Conservation (phyloP, 2,329 filamentous ascomycete species). For the Botrytis paeoniae region DNA sequence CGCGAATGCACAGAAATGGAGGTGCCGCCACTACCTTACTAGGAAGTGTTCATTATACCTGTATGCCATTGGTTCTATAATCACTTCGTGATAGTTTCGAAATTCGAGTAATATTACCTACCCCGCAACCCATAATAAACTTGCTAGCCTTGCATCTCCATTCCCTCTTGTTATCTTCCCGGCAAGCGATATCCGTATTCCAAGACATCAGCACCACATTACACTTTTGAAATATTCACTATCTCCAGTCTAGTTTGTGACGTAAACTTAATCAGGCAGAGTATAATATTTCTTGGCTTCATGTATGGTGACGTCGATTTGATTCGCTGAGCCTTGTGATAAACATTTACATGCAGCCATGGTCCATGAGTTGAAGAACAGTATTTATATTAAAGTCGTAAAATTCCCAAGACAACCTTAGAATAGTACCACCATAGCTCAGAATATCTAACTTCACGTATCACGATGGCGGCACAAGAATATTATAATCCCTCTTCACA, state of each 20-base stretch:
- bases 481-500: slow-evolving; percentile 4
- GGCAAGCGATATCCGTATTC: slow-evolving; percentile 1
- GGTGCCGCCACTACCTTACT: background rate
- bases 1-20: background rate
- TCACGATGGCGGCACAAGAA: background rate
- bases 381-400: background rate
- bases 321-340: slow-evolving; percentile 6
- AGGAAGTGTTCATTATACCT: background rate
- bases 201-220: background rate
- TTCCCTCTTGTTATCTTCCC: background rate
- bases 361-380: background rate
- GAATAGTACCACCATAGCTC: background rate
- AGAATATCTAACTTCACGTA: background rate
- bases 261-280: slow-evolving; percentile 1
- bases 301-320: slow-evolving; percentile 16
- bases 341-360: background rate
- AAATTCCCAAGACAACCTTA: background rate
- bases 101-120: background rate
- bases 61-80: background rate
- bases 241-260: background rate
- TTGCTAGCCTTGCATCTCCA: background rate
- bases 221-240: background rate
- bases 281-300: slow-evolving; percentile 1
- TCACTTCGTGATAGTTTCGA: background rate
- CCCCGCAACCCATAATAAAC: background rate